phyloP scores from a whole-genome alignment of 371 early-diverging fungal species.

The Rhizopus microsporus region DNA sequence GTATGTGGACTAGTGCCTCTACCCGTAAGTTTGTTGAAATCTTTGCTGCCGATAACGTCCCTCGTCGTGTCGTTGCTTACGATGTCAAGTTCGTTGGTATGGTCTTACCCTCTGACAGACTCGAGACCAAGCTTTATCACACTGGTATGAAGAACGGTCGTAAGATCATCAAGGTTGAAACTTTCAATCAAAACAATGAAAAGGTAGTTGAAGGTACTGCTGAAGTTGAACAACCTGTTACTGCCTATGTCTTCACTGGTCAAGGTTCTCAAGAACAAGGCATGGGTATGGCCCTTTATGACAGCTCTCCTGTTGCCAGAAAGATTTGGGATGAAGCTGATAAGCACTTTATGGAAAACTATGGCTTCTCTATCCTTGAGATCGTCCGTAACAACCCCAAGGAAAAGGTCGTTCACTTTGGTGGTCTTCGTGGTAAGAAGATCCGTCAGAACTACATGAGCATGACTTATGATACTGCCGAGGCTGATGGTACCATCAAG shows the following conservation, averaged over 20 bases:
- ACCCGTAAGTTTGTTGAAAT: constrained; percentile 95
- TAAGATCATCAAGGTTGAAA: constrained; percentile 93
- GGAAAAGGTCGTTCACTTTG: constrained; percentile 91
- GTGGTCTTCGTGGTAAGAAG: constrained; percentile 86
- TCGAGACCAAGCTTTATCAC: constrained; percentile 89
- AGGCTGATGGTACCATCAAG: constrained; percentile 69
- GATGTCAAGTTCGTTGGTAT: constrained; percentile 81
- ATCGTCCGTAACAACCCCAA: constrained; percentile 94
- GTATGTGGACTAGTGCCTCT: constrained; percentile 97
- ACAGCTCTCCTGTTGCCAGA: constrained; percentile 80
- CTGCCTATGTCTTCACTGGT: constrained; percentile 94
- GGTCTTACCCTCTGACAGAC: constrained; percentile 86
- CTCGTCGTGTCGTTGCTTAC: constrained; percentile 84
- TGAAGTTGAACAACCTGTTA: constrained; percentile 91
- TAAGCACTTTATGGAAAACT: constrained; percentile 80
- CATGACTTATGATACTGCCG: constrained; percentile 89
- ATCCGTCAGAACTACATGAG: constrained; percentile 89
- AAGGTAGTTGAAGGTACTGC: constrained; percentile 92
- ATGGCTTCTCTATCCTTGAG: constrained; percentile 91
- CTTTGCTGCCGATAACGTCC: constrained; percentile 94
- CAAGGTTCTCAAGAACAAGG: constrained; percentile 96
- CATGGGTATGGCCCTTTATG: constrained; percentile 97
- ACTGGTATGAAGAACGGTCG: constrained; percentile 96
- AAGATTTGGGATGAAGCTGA: constrained; percentile 95
- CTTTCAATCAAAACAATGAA: constrained; percentile 83